A percentile compares a stretch with the other conserved stretches of the same genome.
Conservation (phyloP, 805 yeast genomes). For the Wickerhamiella slavikovae region DNA sequence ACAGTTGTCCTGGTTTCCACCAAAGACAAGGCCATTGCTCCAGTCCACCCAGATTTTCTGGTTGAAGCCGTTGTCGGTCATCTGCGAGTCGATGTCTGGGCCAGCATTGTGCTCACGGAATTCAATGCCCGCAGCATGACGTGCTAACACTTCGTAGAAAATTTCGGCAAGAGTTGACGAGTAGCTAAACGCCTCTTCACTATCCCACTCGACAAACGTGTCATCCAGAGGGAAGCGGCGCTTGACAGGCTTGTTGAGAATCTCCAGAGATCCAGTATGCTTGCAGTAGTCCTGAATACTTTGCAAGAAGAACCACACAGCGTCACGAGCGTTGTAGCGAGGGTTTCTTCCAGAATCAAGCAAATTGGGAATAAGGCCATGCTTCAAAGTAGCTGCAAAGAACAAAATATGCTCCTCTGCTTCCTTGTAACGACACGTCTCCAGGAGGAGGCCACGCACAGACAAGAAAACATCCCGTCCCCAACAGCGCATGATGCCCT, state of each 20-base stretch:
- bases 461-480: constrained; percentile 92
- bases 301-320: constrained; percentile 86
- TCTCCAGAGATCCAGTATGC: constrained; percentile 35
- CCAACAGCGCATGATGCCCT: constrained; percentile 92
- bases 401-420: constrained; percentile 68
- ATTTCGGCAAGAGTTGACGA: constrained; percentile 54
- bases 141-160: constrained; percentile 57
- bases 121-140: constrained; percentile 77
- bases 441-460: constrained; percentile 57
- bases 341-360: constrained; percentile 89
- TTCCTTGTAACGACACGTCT: constrained; percentile 57
- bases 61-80: constrained; percentile 83
- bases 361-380: constrained; percentile 85
- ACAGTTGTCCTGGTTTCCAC: constrained; percentile 83
- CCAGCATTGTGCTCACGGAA: constrained; percentile 96
- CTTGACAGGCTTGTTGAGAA: constrained; percentile 49
- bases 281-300: constrained; percentile 66
- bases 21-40: constrained; percentile 70
- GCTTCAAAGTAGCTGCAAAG: constrained; percentile 80
- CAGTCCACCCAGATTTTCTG: constrained; percentile 68
- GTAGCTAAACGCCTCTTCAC: constrained; percentile 54
- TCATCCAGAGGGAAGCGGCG: constrained; percentile 86
- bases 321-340: constrained; percentile 88
- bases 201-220: constrained; percentile 45
- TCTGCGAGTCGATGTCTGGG: constrained; percentile 64